Conservation (phyloP, 2,329 filamentous ascomycete genomes). For the Epichloe aotearoae region DNA sequence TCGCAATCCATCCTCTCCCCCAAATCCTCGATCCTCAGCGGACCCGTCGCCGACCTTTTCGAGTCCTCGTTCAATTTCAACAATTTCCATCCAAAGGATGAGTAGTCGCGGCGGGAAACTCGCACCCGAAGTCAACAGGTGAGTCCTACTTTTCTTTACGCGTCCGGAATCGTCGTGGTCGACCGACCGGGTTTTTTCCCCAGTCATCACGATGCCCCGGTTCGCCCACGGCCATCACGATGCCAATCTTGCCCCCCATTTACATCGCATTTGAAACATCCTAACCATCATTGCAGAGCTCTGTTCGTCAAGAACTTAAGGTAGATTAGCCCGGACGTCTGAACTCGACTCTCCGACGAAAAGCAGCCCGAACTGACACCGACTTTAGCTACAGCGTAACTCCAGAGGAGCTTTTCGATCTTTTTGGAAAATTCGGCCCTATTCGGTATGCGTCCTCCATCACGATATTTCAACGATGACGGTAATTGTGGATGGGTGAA, state of each 20-base stretch:
- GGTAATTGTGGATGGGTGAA: not conserved
- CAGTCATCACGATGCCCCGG: not conserved
- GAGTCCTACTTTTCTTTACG: slow-evolving; percentile 13
- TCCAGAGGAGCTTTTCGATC: slow-evolving; percentile 93
- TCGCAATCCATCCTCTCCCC: slow-evolving; percentile 16
- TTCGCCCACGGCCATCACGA: not conserved
- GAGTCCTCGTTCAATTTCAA: slow-evolving; percentile 18
- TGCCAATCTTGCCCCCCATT: not conserved
- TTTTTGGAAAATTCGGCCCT: slow-evolving; percentile 94
- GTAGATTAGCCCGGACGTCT: slow-evolving; percentile 31
- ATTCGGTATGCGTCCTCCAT: slow-evolving; percentile 56
- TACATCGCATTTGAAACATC: slow-evolving; percentile 4
- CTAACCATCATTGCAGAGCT: slow-evolving; percentile 51
- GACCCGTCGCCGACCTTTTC: slow-evolving; percentile 12
- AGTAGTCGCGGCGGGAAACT: slow-evolving; percentile 95
- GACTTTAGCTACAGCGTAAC: slow-evolving; percentile 87
- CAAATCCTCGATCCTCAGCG: slow-evolving; percentile 10
- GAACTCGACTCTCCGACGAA: not conserved
- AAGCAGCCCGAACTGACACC: slow-evolving; percentile 3
- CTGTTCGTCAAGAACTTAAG: slow-evolving; percentile 99
- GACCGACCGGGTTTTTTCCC: not conserved
- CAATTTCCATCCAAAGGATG: slow-evolving; percentile 57
- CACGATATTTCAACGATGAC: not conserved
- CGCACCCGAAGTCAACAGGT: slow-evolving; percentile 99
- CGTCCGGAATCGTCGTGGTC: not conserved